A percentile compares a stretch with the other conserved stretches of the same genome.
These are phyloP conservation scores for Termitomyces titanicus DNA, from an alignment of 768 basidiomycete species.

Conservation along the genomic window DNA sequence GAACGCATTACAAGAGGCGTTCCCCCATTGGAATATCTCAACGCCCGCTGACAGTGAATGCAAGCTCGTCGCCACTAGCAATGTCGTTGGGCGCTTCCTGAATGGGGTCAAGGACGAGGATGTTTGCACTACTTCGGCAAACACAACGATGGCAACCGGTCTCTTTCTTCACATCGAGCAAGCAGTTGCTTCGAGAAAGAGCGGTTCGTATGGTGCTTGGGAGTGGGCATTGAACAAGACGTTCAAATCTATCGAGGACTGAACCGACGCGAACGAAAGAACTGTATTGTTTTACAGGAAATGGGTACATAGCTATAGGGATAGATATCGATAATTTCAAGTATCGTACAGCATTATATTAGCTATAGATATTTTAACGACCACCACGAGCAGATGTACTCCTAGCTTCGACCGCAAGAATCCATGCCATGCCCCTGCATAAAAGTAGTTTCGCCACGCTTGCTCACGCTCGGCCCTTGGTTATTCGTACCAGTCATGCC, in stretches of 20 bases:
- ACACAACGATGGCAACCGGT: slow-evolving; percentile 24
- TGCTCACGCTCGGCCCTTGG: background rate
- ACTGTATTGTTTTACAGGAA: background rate
- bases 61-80: slow-evolving; percentile 38
- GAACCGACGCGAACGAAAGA: background rate
- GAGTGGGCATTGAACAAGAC: slow-evolving; percentile 27
- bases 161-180: slow-evolving; percentile 44
- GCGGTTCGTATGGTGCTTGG: slow-evolving; percentile 29
- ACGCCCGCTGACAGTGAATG: slow-evolving; percentile 39
- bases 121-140: slow-evolving; percentile 29
- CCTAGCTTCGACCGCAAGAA: too few species aligned
- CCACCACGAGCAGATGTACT: background rate
- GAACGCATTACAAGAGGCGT: slow-evolving; percentile 22
- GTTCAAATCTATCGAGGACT: slow-evolving; percentile 16
- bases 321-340: too few species aligned
- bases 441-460: background rate
- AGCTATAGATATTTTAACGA: background rate
- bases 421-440: background rate
- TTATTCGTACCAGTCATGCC: background rate
- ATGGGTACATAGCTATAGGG: too few species aligned
- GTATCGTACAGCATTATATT: background rate
- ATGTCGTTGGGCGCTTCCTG: slow-evolving; percentile 41
- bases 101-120: slow-evolving; percentile 29
- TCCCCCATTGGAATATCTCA: slow-evolving; percentile 34
- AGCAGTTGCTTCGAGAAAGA: slow-evolving; percentile 19